Evolutionary conservation across 192 early-diverging fungal genomes (phyloP), one percentile per base, ranked within the genome.

Genomic region (Entomortierella chlamydospora): DNA sequence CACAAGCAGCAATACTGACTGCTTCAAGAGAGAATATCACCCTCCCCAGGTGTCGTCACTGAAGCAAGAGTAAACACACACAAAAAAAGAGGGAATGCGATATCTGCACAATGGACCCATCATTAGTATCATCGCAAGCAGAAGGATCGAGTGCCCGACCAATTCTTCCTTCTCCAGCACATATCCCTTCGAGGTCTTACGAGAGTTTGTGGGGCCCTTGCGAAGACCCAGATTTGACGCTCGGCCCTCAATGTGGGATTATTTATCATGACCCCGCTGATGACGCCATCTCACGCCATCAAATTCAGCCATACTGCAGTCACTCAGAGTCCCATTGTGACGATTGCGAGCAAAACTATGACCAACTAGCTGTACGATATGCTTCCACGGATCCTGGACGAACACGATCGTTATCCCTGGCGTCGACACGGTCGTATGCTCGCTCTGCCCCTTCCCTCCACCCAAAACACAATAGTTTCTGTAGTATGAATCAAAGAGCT

Each of bases 221-320:
- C 2, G n/a, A 15, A 20, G 22, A 25, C 0, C 37, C 5, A 41
- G 25, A 43, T 33, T 22, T 7, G n/a, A 43, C 34, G 58, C 41
- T 41, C 58, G 9, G 58, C 17, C n/a, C 41, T 43, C 39, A 41
- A 33, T 5, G 11, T 4, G 23, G 15, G 12, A 41, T 41, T 26
- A 64, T 53, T 64, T 22, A 29, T n/a, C 17, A 51, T 51, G 61
- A 6, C 11, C 0, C n/a, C 25, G 54, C n/a, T 22, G 54, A 78
- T 79, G 76, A 79, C 70, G 76, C 76, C 76, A 79, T 79, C 55
- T 23, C 76, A 79, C 68, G 63, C 58, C 76, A 79, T 23, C 37
- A 47, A 61, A 11, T 31, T 18, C 1, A 42, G 26, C 5, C 31
- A 22, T 30, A 52, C 23, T 9, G 29, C 7, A 15, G n/a, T 17